phyloP scores from a whole-genome alignment of 768 basidiomycete species.

The Leccinum variicolor region DNA sequence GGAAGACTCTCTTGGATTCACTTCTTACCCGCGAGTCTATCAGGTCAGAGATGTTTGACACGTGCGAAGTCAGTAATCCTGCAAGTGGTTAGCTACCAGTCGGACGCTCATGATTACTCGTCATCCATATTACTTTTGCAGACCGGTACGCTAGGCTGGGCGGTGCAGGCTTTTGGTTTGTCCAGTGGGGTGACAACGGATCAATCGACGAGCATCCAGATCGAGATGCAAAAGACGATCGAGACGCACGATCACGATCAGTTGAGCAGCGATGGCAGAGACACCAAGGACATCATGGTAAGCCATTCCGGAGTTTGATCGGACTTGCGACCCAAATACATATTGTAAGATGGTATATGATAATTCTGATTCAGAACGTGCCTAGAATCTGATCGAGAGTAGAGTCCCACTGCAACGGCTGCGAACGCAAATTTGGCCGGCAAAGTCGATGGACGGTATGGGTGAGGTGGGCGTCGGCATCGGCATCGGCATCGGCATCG shows the following conservation, averaged over 20 bases:
- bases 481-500: no score
- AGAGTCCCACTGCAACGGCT: background rate
- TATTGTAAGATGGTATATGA: background rate
- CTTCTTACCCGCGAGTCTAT: constrained; percentile 6
- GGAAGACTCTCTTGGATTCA: constrained; percentile 10
- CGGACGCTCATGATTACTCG: background rate
- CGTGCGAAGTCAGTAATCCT: background rate
- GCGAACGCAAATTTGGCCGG: background rate
- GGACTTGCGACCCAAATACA: background rate
- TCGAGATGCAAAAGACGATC: background rate
- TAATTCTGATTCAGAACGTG: no score
- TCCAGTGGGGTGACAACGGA: background rate
- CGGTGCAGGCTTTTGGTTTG: background rate
- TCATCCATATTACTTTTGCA: background rate
- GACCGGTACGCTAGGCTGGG: background rate
- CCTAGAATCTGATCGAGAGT: background rate
- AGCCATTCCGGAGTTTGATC: background rate
- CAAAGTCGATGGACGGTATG: background rate
- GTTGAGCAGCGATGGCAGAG: background rate
- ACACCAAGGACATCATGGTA: background rate
- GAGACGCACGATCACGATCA: background rate
- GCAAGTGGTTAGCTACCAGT: background rate
- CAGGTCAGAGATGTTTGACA: background rate
- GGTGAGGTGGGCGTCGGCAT: background rate
- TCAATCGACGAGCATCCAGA: background rate